phyloP scores from a whole-genome alignment of 495 filamentous ascomycete genomes.

The Penicilliopsis zonata region DNA sequence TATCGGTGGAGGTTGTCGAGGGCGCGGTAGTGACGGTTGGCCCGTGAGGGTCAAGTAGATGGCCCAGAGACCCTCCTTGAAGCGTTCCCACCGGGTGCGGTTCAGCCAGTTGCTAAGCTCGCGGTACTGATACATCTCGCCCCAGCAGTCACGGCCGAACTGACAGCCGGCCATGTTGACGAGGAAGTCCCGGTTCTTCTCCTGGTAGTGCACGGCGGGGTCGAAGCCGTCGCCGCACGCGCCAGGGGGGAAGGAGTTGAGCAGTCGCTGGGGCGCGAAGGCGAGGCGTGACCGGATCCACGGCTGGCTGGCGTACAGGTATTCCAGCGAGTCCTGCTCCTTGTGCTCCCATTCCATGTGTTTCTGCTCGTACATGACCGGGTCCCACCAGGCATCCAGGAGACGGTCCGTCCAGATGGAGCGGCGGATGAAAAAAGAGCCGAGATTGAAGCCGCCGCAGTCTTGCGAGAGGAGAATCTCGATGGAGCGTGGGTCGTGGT shows the following conservation, averaged over 20 bases:
- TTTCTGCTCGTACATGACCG: slow-evolving; percentile 93
- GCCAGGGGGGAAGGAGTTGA: slow-evolving; percentile 88
- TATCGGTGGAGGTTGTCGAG: too few relatives aligned
- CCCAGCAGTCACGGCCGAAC: slow-evolving; percentile 95
- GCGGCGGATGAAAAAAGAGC: slow-evolving; percentile 83
- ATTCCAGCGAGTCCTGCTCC: slow-evolving; percentile 90
- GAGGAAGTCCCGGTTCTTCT: slow-evolving; percentile 81
- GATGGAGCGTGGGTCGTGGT: slow-evolving; percentile 60
- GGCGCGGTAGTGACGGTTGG: too few relatives aligned
- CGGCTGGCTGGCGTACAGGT: slow-evolving; percentile 81
- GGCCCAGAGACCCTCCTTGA: slow-evolving; percentile 18
- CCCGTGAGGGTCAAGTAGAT: too few relatives aligned
- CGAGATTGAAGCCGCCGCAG: slow-evolving; percentile 92
- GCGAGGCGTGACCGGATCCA: slow-evolving; percentile 85
- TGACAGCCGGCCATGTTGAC: slow-evolving; percentile 99
- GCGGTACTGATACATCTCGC: slow-evolving; percentile 89
- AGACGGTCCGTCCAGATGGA: slow-evolving; percentile 83
- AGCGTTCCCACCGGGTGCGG: slow-evolving; percentile 63
- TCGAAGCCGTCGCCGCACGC: slow-evolving; percentile 75
- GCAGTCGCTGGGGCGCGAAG: slow-evolving; percentile 81
- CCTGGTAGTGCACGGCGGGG: slow-evolving; percentile 69
- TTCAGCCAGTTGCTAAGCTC: slow-evolving; percentile 80
- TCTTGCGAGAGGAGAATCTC: slow-evolving; percentile 87
- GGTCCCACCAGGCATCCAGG: slow-evolving; percentile 98
- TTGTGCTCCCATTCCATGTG: slow-evolving; percentile 99